Percentiles rank a stretch among this genome's conserved stretches.
phyloP scores from a whole-genome alignment of 164 flowering plant species.

The Tetracentron sinense region DNA sequence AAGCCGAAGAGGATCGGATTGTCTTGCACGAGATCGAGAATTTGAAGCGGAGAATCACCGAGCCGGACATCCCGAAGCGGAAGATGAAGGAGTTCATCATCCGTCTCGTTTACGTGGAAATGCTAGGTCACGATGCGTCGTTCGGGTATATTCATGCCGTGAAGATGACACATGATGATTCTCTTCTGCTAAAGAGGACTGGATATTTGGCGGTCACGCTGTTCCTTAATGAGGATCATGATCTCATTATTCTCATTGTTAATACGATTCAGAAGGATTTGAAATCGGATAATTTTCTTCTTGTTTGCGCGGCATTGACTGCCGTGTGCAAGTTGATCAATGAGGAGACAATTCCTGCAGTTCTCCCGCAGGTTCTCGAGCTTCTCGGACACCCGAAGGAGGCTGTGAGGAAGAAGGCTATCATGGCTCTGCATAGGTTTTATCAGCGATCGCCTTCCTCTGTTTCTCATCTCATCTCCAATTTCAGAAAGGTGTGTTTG shows the following conservation, averaged over 20 bases:
- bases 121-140: constrained; percentile 98
- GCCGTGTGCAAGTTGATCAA: constrained; percentile 90
- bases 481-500: constrained; percentile 69
- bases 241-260: constrained; percentile 85
- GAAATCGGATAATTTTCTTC: constrained; percentile 76
- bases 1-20: constrained; percentile 96
- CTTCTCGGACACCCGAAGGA: constrained; percentile 73
- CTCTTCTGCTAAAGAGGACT: constrained; percentile 63
- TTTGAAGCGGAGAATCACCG: constrained; percentile 63
- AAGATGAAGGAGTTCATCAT: constrained; percentile 97
- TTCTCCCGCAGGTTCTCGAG: constrained; percentile 87
- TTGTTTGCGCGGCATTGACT: constrained; percentile 85
- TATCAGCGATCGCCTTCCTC: constrained; percentile 73
- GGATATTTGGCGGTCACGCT: constrained; percentile 94
- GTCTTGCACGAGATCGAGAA: constrained; percentile 82
- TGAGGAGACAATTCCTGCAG: constrained; percentile 99
- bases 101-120: constrained; percentile 85
- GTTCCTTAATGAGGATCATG: constrained; percentile 88
- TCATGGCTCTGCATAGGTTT: constrained; percentile 95
- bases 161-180: constrained; percentile 94
- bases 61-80: constrained; percentile 82
- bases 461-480: constrained; percentile 67
- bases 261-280: constrained; percentile 98
- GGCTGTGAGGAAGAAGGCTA: constrained; percentile 93
- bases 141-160: constrained; percentile 98